A percentile compares a stretch with the other conserved stretches of the same genome.
These are phyloP conservation scores for Didymella pinodella DNA, from an alignment of 2,329 filamentous ascomycete genomes.

Conservation along the genomic window DNA sequence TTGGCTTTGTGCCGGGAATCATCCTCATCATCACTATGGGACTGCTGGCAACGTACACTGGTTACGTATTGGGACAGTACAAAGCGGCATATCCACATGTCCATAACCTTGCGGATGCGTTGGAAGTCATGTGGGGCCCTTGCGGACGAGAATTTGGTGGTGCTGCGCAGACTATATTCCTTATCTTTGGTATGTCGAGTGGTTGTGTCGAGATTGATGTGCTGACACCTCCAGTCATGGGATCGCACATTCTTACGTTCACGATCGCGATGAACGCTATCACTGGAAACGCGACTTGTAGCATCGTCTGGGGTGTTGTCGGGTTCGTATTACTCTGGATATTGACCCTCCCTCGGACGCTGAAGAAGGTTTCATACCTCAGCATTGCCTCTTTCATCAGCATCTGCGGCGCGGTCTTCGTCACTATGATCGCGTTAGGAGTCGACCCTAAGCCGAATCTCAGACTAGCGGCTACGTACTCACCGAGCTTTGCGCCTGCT, in stretches of 20 bases:
- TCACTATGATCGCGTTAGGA: conserved; percentile 72
- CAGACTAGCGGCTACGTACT: conserved; percentile 26
- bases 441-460: conserved; percentile 50
- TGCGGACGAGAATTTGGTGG: conserved; percentile 70
- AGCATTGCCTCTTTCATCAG: conserved; percentile 70
- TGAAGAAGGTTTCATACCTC: conserved; percentile 68
- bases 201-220: not conserved
- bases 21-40: conserved; percentile 63
- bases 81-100: conserved; percentile 62
- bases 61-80: conserved; percentile 67
- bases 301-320: conserved; percentile 69
- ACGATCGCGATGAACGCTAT: conserved; percentile 71
- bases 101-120: conserved; percentile 66
- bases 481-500: conserved; percentile 27
- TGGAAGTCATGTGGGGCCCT: conserved; percentile 65
- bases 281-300: conserved; percentile 67
- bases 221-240: conserved; percentile 36
- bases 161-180: conserved; percentile 67
- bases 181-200: conserved; percentile 66
- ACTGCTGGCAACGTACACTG: conserved; percentile 64
- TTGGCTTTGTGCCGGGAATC: conserved; percentile 63
- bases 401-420: conserved; percentile 67
- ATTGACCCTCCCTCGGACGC: conserved; percentile 68
- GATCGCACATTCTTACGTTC: conserved; percentile 74
- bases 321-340: conserved; percentile 66